These are phyloP conservation scores for Nakaseomyces sp. DNA, from an alignment of 1,139 yeast genomes.

Conservation along the genomic window DNA sequence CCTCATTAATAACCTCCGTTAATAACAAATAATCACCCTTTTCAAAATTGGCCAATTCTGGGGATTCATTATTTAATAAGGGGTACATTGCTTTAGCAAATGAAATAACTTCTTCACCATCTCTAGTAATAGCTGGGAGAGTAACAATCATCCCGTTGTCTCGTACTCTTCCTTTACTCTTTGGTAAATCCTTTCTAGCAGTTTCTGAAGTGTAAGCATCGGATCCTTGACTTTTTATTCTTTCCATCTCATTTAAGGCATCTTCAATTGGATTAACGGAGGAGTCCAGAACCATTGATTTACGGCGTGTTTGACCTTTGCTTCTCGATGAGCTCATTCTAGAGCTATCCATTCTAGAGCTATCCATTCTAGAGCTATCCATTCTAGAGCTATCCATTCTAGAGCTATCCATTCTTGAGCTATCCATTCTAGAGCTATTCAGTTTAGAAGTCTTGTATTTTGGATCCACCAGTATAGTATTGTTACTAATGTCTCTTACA, in stretches of 20 bases:
- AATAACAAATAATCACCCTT: conserved; percentile 27
- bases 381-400: not conserved
- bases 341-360: not conserved
- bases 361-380: not conserved
- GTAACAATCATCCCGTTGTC: conserved; percentile 26
- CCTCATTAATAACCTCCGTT: conserved; percentile 26
- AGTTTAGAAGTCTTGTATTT: not conserved
- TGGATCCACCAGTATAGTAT: conserved; percentile 7
- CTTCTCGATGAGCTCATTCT: conserved; percentile 4
- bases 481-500: conserved; percentile 1
- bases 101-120: conserved; percentile 21
- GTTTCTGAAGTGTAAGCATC: conserved; percentile 2
- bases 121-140: conserved; percentile 21
- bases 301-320: conserved; percentile 16
- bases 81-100: conserved; percentile 30
- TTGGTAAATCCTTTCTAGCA: not conserved
- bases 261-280: conserved; percentile 23
- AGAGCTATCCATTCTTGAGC: not conserved
- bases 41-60: conserved; percentile 25
- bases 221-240: conserved; percentile 14
- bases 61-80: conserved; percentile 22
- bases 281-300: conserved; percentile 19
- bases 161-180: conserved; percentile 17
- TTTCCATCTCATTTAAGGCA: conserved; percentile 26
- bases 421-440: not conserved